Evolutionary conservation across 257 asterid genomes (phyloP), one percentile per base, ranked within the genome.

Genomic region (Asclepias syriaca): DNA sequence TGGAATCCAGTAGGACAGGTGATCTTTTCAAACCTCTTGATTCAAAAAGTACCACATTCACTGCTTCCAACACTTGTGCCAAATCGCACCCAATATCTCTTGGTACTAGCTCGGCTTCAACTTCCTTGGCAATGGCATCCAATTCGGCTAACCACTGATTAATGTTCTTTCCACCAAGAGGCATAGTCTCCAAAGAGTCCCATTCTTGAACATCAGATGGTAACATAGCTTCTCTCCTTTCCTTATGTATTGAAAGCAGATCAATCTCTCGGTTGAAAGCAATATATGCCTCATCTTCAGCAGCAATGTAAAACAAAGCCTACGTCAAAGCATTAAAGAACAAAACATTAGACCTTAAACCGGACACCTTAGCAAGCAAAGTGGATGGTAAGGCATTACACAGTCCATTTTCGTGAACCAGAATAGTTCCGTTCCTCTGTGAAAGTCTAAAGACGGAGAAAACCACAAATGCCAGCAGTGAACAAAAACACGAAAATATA

Each of bases 221-320:
- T 21, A 79, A 69, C 67, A 82, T 58, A 32, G 59, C 34, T 34
- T 81, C 81, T 72, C 81, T 85, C 79, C 93, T 77, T 80, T 93
- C 98, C 12, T 70, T 84, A 50, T 75, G 90, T 75, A 84, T 73
- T 2, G 93, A 85, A 71, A 67, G 75, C 12, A 84, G 71, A 79
- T 93, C 97, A 73, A 86, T 80, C 82, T 91, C 96, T 15, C 88
- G 86, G 69, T 91, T 87, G 77, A 81, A 85, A 39, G 86, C 87
- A 86, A 87, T 80, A 69, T 78, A 89, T 1, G 96, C 90, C 87
- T 87, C 96, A 65, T 93, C 98, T 80, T 93, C 98, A 58, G 88
- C 89, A 43, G 95, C 96, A 21, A 85, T 81, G 45, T 85, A 93
- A 83, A 91, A 97, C 76, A 93, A 89, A 59, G 93, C 93, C 98